Percentiles rank a stretch among this genome's conserved stretches.
These are phyloP conservation scores for Avicennia marina DNA, from an alignment of 257 asterid species.

Conservation along the genomic window DNA sequence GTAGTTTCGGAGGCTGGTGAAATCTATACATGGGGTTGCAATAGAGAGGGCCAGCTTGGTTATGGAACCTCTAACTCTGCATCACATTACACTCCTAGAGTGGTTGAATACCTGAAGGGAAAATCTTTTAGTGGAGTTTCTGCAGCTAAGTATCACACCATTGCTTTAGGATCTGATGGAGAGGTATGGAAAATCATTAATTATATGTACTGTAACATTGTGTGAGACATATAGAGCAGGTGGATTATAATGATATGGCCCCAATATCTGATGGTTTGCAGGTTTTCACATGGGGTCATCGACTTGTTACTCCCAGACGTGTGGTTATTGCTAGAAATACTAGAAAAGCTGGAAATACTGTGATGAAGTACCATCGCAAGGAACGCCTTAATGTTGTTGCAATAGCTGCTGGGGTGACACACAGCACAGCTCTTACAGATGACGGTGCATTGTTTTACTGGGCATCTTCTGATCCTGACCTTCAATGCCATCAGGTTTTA, in stretches of 20 bases:
- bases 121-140: constrained; percentile 67
- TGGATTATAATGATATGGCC: constrained; percentile 8
- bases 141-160: constrained; percentile 90
- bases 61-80: constrained; percentile 98
- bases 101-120: constrained; percentile 91
- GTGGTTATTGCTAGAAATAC: constrained; percentile 63
- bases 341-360: constrained; percentile 55
- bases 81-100: constrained; percentile 86
- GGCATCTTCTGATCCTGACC: constrained; percentile 84
- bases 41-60: constrained; percentile 99
- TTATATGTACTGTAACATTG: constrained; percentile 2
- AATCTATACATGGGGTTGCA: constrained; percentile 98
- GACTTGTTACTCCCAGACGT: constrained; percentile 88
- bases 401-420: constrained; percentile 86
- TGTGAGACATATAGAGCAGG: not conserved
- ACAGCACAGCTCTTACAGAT: constrained; percentile 81
- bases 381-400: constrained; percentile 72
- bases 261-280: constrained; percentile 26
- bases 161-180: constrained; percentile 91
- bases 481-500: constrained; percentile 72
- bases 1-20: constrained; percentile 92
- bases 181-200: constrained; percentile 48
- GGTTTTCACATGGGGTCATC: constrained; percentile 99
- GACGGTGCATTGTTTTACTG: constrained; percentile 93
- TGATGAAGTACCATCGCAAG: constrained; percentile 77